A percentile compares a stretch with the other conserved stretches of the same genome.
Conservation (phyloP, 805 yeast species). For the Candida railenensis region DNA sequence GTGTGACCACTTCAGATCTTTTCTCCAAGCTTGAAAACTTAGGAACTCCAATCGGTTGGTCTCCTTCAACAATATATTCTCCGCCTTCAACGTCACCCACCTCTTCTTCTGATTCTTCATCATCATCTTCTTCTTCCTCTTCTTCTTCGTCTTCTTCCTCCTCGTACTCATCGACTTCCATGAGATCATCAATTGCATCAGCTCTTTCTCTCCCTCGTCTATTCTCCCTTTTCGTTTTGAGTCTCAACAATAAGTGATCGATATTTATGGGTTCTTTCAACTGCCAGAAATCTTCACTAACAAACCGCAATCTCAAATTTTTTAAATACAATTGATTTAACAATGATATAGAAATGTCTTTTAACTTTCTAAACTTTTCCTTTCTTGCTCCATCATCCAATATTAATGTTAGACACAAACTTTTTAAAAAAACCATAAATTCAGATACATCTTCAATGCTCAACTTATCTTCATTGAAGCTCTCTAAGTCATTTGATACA, state of each 20-base stretch:
- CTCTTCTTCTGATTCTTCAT: constrained; percentile 1
- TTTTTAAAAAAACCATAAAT: constrained; percentile 49
- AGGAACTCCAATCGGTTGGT: constrained; percentile 4
- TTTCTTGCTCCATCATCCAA: constrained; percentile 27
- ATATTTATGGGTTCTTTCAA: constrained; percentile 20
- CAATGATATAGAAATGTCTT: constrained; percentile 45
- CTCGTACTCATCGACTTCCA: background rate
- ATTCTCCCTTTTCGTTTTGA: constrained; percentile 43
- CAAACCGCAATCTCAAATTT: constrained; percentile 58
- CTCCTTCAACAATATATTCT: constrained; percentile 12
- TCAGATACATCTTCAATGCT: constrained; percentile 33
- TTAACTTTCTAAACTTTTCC: constrained; percentile 13
- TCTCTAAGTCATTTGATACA: constrained; percentile 64
- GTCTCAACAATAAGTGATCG: constrained; percentile 32
- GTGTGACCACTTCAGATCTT: constrained; percentile 8
- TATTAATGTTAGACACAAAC: constrained; percentile 48
- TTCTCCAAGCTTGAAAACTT: constrained; percentile 54
- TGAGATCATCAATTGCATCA: background rate
- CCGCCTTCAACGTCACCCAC: constrained; percentile 2
- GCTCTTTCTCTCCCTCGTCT: constrained; percentile 2
- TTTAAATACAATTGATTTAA: constrained; percentile 65
- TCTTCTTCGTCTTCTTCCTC: constrained; percentile 13
- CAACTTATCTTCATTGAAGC: constrained; percentile 45
- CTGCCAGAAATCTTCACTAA: constrained; percentile 55
- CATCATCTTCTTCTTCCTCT: constrained; percentile 13